Evolutionary conservation across 2,329 filamentous ascomycete genomes (phyloP).

Genomic region (Colletotrichum lini): DNA sequence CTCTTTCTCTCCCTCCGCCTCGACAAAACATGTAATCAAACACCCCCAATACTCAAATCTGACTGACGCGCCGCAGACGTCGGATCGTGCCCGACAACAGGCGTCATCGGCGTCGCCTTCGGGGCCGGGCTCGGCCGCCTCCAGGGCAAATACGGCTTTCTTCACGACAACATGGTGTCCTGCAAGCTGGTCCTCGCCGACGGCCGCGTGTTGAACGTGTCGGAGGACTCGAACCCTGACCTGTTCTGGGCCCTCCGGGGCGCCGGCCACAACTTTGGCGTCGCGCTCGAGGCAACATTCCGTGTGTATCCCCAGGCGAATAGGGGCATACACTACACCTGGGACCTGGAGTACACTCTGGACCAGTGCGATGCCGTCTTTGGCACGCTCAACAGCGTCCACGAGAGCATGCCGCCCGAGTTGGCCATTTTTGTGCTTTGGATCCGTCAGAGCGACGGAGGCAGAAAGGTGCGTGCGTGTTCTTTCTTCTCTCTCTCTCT

Average conservation of each 20-base stretch:
- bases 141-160: slow-evolving; percentile 43
- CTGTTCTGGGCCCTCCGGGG: slow-evolving; percentile 65
- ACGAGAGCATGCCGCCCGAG: slow-evolving; percentile 45
- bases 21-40: too few species aligned
- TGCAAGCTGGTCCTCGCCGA: slow-evolving; percentile 48
- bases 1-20: too few species aligned
- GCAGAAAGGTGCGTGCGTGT: slow-evolving; percentile 40
- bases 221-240: slow-evolving; percentile 50
- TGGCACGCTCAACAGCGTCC: slow-evolving; percentile 53
- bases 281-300: slow-evolving; percentile 62
- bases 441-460: slow-evolving; percentile 47
- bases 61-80: slow-evolving; percentile 1
- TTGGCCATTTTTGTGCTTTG: slow-evolving; percentile 51
- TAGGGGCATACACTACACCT: slow-evolving; percentile 45
- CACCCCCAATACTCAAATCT: too few species aligned
- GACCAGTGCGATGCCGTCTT: slow-evolving; percentile 50
- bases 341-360: slow-evolving; percentile 46
- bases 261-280: slow-evolving; percentile 65
- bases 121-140: slow-evolving; percentile 52
- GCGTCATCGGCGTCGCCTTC: slow-evolving; percentile 49
- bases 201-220: slow-evolving; percentile 46
- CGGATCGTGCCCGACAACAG: slow-evolving; percentile 43
- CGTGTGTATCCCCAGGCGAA: slow-evolving; percentile 54
- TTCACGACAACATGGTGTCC: slow-evolving; percentile 53
- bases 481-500: slow-evolving; percentile 24